Evolutionary conservation across 306 rosid genomes (phyloP), one percentile per base, ranked within the genome.

Genomic region (Trifolium dubium): DNA sequence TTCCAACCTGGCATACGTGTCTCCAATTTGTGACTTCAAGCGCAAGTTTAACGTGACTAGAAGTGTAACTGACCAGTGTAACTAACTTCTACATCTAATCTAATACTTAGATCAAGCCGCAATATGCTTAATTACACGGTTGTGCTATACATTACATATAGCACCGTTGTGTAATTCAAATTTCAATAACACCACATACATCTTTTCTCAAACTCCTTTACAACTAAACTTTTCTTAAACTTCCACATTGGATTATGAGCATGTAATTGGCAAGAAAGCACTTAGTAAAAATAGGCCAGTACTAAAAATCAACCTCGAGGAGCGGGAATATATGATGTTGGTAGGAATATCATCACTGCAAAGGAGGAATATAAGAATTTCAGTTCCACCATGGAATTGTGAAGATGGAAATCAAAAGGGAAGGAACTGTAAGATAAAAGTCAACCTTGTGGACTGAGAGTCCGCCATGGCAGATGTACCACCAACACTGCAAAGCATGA

Each of bases 261-360:
- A 82, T 56, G 72, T 32, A 63, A 80, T 28, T 51, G 80, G 76
- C 73, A 81, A 79, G 46, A 80, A 66, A 75, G 60, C 55, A 80
- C 72, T 56, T 23, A 69, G 80, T 73, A 87, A 63, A 80, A 49
- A 77, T 66, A 86, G 81, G 67, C 39, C 37, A 71, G 74, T 37
- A 35, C 55, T 77, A 67, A 77, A 56, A 68, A 78, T 79, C 80
- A 82, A 72, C 80, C 79, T 81, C 23, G 85, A 53, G 67, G 92
- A 86, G 29, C 56, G 64, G 60, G 96, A 82, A 72, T 80, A 85
- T 74, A 82, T 66, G 86, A 82, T 80, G 56, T 76, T 46, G 63
- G 79, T 55, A 61, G 79, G 3, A 58, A 83, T 50, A 50, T 72
- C 90, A 44, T 82, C 92, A 49, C 90, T 85, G 92, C 90, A 89